Evolutionary conservation across 2,329 filamentous ascomycete species (phyloP).

Genomic region (Didymella lethalis): DNA sequence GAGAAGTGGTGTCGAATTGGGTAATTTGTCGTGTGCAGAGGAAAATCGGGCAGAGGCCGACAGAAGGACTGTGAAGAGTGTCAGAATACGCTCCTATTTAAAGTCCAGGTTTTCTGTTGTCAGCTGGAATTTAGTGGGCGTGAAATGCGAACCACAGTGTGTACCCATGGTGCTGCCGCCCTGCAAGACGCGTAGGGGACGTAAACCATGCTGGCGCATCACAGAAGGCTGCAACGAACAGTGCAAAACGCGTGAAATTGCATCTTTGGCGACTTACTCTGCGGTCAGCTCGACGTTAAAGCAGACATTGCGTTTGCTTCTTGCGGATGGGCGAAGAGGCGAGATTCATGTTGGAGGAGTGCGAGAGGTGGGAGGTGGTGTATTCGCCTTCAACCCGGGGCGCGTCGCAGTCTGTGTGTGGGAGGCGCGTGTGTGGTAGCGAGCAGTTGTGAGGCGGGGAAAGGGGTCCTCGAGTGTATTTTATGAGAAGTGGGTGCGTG

Average conservation of each 20-base stretch:
- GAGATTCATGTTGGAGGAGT: constrained; percentile 32
- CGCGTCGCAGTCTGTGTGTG: constrained; percentile 14
- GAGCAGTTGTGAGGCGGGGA: constrained; percentile 15
- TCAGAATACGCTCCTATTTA: constrained; percentile 14
- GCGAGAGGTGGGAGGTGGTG: constrained; percentile 18
- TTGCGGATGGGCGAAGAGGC: constrained; percentile 38
- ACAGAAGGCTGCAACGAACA: not conserved
- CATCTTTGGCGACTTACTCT: constrained; percentile 27
- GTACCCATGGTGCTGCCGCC: constrained; percentile 2
- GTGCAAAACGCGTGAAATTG: not conserved
- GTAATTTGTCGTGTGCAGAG: constrained; percentile 21
- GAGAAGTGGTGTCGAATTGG: constrained; percentile 9
- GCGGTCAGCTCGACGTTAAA: constrained; percentile 38
- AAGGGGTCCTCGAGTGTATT: constrained; percentile 6
- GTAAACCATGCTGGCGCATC: constrained; percentile 8
- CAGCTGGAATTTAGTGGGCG: not conserved
- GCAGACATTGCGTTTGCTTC: constrained; percentile 39
- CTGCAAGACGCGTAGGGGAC: not conserved
- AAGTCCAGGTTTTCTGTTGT: not conserved
- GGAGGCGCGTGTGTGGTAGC: constrained; percentile 27
- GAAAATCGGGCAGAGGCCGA: constrained; percentile 28
- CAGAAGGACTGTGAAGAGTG: constrained; percentile 26
- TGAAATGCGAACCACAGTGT: not conserved
- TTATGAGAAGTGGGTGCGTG: constrained; percentile 20
- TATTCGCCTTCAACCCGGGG: constrained; percentile 9